phyloP scores from a whole-genome alignment of 2,329 filamentous ascomycete species.

The Sphaceloma murrayae region DNA sequence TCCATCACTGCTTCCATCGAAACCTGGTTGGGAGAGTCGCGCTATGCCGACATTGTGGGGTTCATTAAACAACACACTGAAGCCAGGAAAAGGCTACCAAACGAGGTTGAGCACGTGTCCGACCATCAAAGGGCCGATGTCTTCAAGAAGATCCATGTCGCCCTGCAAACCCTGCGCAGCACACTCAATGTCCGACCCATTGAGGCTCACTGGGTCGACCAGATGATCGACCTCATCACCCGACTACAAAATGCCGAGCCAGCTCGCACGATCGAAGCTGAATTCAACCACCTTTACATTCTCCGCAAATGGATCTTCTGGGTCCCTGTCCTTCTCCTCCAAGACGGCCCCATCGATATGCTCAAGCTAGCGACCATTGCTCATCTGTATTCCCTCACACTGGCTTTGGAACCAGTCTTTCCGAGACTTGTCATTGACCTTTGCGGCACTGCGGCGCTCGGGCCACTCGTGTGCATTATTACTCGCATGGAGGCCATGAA shows the following conservation, averaged over 20 bases:
- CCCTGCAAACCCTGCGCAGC: slow-evolving; percentile 36
- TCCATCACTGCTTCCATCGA: slow-evolving; percentile 88
- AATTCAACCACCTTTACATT: slow-evolving; percentile 82
- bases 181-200: slow-evolving; percentile 37
- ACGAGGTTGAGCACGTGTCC: background rate
- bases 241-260: slow-evolving; percentile 34
- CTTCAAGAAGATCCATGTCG: slow-evolving; percentile 34
- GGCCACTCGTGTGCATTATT: slow-evolving; percentile 78
- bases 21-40: slow-evolving; percentile 79
- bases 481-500: slow-evolving; percentile 61
- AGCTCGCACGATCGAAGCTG: slow-evolving; percentile 56
- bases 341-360: slow-evolving; percentile 52
- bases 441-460: slow-evolving; percentile 56
- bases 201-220: slow-evolving; percentile 41
- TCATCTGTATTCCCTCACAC: slow-evolving; percentile 81
- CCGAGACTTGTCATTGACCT: slow-evolving; percentile 85
- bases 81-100: slow-evolving; percentile 1
- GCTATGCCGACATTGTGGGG: slow-evolving; percentile 69
- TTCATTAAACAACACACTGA: slow-evolving; percentile 3
- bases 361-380: slow-evolving; percentile 69
- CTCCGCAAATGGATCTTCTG: slow-evolving; percentile 92
- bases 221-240: slow-evolving; percentile 40
- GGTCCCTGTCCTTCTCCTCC: slow-evolving; percentile 77
- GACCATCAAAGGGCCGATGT: slow-evolving; percentile 19
- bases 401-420: slow-evolving; percentile 83